phyloP scores from a whole-genome alignment of 1,284 basidiomycete genomes.

The Tilletia walkeri region DNA sequence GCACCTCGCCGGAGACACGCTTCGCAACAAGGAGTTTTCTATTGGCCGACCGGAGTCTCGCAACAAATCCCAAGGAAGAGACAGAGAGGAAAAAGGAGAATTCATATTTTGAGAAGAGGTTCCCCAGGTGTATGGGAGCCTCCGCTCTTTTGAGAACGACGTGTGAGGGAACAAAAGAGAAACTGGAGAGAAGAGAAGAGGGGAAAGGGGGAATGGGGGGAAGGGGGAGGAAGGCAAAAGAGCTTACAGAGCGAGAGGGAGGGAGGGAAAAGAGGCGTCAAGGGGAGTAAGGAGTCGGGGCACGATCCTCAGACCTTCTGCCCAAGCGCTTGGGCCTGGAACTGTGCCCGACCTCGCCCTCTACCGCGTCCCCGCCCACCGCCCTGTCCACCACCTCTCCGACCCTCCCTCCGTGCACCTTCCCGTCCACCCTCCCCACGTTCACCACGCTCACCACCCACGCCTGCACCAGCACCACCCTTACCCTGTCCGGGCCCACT shows the following conservation, averaged over 20 bases:
- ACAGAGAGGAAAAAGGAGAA: no score
- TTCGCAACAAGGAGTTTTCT: no score
- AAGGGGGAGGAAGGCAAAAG: not conserved
- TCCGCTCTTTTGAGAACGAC: not conserved
- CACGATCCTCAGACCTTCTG: conserved; percentile 37
- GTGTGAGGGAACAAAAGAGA: not conserved
- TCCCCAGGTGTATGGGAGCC: no score
- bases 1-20: no score
- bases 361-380: conserved; percentile 28
- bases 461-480: conserved; percentile 29
- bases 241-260: not conserved
- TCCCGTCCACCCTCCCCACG: conserved; percentile 30
- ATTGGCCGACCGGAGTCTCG: no score
- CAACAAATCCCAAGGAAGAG: no score
- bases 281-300: not conserved
- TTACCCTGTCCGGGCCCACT: not conserved
- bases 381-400: conserved; percentile 43
- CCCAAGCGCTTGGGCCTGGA: conserved; percentile 45
- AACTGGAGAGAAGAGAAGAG: not conserved
- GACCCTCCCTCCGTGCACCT: conserved; percentile 35
- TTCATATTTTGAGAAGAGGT: no score
- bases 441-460: conserved; percentile 25
- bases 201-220: not conserved
- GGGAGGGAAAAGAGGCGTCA: not conserved
- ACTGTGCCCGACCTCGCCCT: conserved; percentile 46